phyloP scores from a whole-genome alignment of 2,329 filamentous ascomycete species.

The Trichoderma harzianum region DNA sequence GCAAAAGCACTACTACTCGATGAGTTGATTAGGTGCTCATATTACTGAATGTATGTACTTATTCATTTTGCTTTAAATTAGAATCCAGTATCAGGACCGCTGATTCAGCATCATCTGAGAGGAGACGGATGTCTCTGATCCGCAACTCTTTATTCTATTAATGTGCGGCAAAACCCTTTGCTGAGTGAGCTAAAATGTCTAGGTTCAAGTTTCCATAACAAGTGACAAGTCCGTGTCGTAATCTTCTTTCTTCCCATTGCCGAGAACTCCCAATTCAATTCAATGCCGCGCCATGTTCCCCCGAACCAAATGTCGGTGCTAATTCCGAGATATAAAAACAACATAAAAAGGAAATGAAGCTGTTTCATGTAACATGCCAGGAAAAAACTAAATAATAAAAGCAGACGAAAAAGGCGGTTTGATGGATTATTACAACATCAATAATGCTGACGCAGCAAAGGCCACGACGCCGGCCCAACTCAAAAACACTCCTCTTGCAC shows the following conservation, averaged over 20 bases:
- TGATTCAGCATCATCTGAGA: background rate
- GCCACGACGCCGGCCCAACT: slow-evolving; percentile 21
- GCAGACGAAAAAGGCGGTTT: background rate
- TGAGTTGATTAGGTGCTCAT: too few relatives aligned
- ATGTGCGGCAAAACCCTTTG: background rate
- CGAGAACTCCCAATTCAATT: slow-evolving; percentile 8
- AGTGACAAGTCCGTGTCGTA: background rate
- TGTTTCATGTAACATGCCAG: background rate
- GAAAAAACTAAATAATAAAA: background rate
- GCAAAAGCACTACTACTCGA: too few relatives aligned
- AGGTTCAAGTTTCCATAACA: background rate
- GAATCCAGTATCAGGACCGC: background rate
- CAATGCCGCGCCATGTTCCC: background rate
- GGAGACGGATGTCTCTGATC: background rate
- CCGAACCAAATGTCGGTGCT: background rate
- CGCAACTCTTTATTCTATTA: background rate
- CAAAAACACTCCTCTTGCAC: background rate
- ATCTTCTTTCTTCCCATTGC: slow-evolving; percentile 4
- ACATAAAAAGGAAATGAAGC: background rate
- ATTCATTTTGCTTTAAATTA: background rate
- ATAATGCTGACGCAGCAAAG: slow-evolving; percentile 22
- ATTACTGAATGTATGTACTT: too few relatives aligned
- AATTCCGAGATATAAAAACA: background rate
- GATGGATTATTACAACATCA: background rate
- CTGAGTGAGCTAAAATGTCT: slow-evolving; percentile 5